A percentile compares a stretch with the other conserved stretches of the same genome.
phyloP scores from a whole-genome alignment of 441 rosid species.

The Populus trichocarpa region DNA sequence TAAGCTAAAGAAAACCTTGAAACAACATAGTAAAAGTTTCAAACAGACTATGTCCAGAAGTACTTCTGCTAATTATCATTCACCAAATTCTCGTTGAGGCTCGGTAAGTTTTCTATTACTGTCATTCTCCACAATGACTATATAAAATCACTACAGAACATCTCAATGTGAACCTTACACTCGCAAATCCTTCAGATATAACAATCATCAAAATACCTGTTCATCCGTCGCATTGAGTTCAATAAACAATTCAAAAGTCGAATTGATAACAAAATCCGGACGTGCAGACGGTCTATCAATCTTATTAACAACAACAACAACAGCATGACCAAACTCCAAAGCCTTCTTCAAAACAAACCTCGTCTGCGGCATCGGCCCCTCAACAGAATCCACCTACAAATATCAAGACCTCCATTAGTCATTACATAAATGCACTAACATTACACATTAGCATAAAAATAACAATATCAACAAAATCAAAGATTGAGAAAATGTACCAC shows the following conservation, averaged over 20 bases:
- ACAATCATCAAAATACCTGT: conserved; percentile 53
- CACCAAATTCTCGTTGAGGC: neutral
- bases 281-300: conserved; percentile 96
- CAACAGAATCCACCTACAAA: conserved; percentile 91
- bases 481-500: conserved; percentile 55
- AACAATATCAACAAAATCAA: conserved; percentile 2
- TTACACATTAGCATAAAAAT: neutral
- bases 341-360: conserved; percentile 98
- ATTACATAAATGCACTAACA: neutral
- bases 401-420: neutral
- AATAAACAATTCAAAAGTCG: conserved; percentile 94
- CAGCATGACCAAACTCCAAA: conserved; percentile 91
- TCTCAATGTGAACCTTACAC: neutral
- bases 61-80: neutral
- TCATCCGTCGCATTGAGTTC: conserved; percentile 97
- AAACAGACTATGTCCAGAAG: neutral
- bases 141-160: neutral
- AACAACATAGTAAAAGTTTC: neutral
- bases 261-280: conserved; percentile 88
- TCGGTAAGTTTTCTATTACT: neutral
- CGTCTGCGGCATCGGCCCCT: conserved; percentile 99
- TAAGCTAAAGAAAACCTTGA: conserved; percentile 2
- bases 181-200: conserved; percentile 1
- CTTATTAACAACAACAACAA: conserved; percentile 96
- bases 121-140: neutral